A percentile compares a stretch with the other conserved stretches of the same genome.
phyloP scores from a whole-genome alignment of 305 asterid genomes.

The Plantago lanceolata region DNA sequence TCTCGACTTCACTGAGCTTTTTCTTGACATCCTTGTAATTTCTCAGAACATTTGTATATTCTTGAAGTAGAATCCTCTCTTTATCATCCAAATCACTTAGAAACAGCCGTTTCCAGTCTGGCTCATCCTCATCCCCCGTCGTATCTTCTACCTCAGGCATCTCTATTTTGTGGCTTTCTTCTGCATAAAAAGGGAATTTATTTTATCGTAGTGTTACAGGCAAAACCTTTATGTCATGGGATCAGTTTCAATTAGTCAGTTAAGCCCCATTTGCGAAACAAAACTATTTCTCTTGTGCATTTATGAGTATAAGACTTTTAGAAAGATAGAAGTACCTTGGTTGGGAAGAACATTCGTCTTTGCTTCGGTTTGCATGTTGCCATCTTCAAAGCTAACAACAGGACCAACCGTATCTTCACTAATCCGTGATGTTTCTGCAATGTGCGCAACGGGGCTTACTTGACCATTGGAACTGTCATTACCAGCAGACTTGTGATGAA shows the following conservation, averaged over 20 bases:
- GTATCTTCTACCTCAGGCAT: slow-evolving; percentile 23
- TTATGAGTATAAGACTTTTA: background rate
- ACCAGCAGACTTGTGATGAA: background rate
- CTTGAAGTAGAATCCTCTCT: slow-evolving; percentile 65
- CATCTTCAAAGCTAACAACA: slow-evolving; percentile 19
- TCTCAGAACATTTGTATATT: slow-evolving; percentile 63
- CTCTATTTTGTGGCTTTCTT: slow-evolving; percentile 21
- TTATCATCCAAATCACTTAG: slow-evolving; percentile 67
- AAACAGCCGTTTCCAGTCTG: slow-evolving; percentile 71
- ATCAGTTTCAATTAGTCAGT: too few relatives aligned
- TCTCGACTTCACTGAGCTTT: slow-evolving; percentile 60
- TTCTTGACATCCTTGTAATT: slow-evolving; percentile 74
- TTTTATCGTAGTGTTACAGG: background rate
- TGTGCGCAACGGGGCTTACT: background rate
- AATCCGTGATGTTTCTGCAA: background rate
- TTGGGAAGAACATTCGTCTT: slow-evolving; percentile 18
- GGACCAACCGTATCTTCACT: too few relatives aligned
- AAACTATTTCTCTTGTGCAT: background rate
- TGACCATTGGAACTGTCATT: slow-evolving; percentile 1
- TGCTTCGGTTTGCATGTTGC: slow-evolving; percentile 6
- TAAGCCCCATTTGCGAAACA: background rate
- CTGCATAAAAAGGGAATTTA: slow-evolving; percentile 21
- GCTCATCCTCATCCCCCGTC: slow-evolving; percentile 39
- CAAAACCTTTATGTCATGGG: too few relatives aligned
- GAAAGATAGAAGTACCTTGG: slow-evolving; percentile 29